These are phyloP conservation scores for Pharnaceum exiguum DNA, from an alignment of 148 eudicot species.

Conservation along the genomic window DNA sequence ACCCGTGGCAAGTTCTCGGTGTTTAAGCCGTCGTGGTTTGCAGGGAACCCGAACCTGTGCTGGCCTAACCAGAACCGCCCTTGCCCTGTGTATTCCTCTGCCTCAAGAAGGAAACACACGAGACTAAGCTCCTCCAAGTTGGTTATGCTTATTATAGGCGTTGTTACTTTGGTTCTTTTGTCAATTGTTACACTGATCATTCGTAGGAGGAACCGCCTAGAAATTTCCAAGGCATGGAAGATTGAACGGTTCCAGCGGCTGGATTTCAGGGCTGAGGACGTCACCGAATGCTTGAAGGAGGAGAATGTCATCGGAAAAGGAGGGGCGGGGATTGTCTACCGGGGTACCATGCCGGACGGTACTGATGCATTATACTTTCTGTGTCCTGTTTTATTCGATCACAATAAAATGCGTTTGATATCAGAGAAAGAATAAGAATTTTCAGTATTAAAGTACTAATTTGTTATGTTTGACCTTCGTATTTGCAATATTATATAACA, in stretches of 20 bases:
- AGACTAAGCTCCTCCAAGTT: constrained; percentile 28
- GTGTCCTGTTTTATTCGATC: too few species aligned
- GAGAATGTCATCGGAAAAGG: constrained; percentile 92
- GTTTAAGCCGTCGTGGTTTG: constrained; percentile 34
- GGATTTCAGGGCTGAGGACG: constrained; percentile 66
- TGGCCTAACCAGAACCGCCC: constrained; percentile 5
- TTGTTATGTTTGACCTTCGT: too few species aligned
- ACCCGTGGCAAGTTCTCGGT: constrained; percentile 33
- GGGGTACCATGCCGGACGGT: constrained; percentile 68
- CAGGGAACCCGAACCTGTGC: constrained; percentile 53
- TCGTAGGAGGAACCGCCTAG: constrained; percentile 30
- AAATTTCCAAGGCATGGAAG: constrained; percentile 59
- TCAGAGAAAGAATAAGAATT: too few species aligned
- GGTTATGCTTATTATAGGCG: constrained; percentile 18
- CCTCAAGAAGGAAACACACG: background rate
- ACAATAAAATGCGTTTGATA: too few species aligned
- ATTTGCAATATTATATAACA: too few species aligned
- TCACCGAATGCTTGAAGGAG: constrained; percentile 58
- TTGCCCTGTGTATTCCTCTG: constrained; percentile 31
- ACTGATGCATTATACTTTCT: too few species aligned
- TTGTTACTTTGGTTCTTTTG: constrained; percentile 23
- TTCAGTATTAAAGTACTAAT: too few species aligned
- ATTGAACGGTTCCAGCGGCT: constrained; percentile 72
- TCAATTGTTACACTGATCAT: constrained; percentile 20
- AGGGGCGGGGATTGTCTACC: constrained; percentile 86